phyloP scores from a whole-genome alignment of 371 early-diverging fungal species.

The Paraphysoderma sedebokerense region DNA sequence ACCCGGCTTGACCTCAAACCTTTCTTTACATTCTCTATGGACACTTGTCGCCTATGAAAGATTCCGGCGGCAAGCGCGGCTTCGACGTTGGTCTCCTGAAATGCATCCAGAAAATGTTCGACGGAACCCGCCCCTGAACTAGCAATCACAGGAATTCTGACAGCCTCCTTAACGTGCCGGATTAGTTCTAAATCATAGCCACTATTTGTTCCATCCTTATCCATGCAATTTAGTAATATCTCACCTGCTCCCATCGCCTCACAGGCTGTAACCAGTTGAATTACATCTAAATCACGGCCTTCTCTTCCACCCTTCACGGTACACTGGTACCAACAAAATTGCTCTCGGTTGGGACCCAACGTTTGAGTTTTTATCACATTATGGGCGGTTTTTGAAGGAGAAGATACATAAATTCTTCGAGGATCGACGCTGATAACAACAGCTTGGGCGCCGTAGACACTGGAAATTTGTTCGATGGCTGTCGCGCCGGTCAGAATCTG shows the following conservation, averaged over 20 bases:
- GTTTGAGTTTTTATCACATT: slow-evolving; percentile 43
- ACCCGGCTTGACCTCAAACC: too few relatives aligned
- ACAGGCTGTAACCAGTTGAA: slow-evolving; percentile 70
- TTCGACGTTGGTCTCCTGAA: slow-evolving; percentile 65
- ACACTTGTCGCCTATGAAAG: slow-evolving; percentile 87
- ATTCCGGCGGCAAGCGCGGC: slow-evolving; percentile 95
- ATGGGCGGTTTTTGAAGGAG: slow-evolving; percentile 59
- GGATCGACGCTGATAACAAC: slow-evolving; percentile 97
- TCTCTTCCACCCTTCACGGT: slow-evolving; percentile 94
- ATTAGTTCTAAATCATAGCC: slow-evolving; percentile 85
- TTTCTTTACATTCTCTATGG: slow-evolving; percentile 63
- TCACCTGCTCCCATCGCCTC: slow-evolving; percentile 90
- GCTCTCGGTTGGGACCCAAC: slow-evolving; percentile 79
- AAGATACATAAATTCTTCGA: slow-evolving; percentile 71
- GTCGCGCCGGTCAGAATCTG: slow-evolving; percentile 9
- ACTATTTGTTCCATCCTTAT: slow-evolving; percentile 90
- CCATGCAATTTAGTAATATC: slow-evolving; percentile 89
- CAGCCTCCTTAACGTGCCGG: slow-evolving; percentile 46
- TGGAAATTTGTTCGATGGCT: slow-evolving; percentile 84
- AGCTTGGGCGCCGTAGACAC: slow-evolving; percentile 85
- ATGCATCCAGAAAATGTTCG: slow-evolving; percentile 73
- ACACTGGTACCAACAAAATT: slow-evolving; percentile 95
- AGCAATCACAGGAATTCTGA: slow-evolving; percentile 89
- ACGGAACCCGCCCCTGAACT: slow-evolving; percentile 80
- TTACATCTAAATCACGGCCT: slow-evolving; percentile 81